A percentile compares a stretch with the other conserved stretches of the same genome.
Evolutionary conservation across 2,329 filamentous ascomycete genomes (phyloP).

Genomic region (Zasmidium cellare): DNA sequence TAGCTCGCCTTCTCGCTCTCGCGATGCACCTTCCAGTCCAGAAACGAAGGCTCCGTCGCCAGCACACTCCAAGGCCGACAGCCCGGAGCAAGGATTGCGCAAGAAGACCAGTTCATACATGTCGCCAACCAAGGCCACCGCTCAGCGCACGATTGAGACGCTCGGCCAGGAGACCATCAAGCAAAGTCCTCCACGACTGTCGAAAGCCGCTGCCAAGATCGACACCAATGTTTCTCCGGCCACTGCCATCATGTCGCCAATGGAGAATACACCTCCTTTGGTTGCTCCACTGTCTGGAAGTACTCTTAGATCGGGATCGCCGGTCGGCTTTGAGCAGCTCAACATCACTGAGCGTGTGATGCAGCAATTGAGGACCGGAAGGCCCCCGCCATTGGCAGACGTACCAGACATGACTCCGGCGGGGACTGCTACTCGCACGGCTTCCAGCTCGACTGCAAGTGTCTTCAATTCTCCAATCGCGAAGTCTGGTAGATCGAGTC

Average conservation of each 20-base stretch:
- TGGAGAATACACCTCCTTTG: not conserved
- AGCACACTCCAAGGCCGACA: not conserved
- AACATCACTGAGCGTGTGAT: not conserved
- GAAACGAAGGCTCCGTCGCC: not conserved
- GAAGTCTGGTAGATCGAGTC: not conserved
- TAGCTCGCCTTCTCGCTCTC: not conserved
- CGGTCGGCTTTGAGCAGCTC: not conserved
- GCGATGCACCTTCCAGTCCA: not conserved
- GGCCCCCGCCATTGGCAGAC: not conserved
- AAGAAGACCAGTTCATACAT: slow-evolving; percentile 35
- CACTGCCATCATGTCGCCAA: not conserved
- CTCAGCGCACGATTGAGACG: slow-evolving; percentile 27
- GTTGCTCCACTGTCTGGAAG: not conserved
- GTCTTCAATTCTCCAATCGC: not conserved
- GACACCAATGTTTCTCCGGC: slow-evolving; percentile 3
- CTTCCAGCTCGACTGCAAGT: not conserved
- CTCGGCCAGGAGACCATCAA: slow-evolving; percentile 18
- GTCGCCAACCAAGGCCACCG: slow-evolving; percentile 33
- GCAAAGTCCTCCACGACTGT: slow-evolving; percentile 12
- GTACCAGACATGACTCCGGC: not conserved
- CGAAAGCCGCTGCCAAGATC: slow-evolving; percentile 11
- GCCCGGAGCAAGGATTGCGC: slow-evolving; percentile 11
- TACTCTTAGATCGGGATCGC: not conserved
- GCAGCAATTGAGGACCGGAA: not conserved
- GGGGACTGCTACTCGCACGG: not conserved